Evolutionary conservation across 108 stramenopile species (phyloP).

Genomic region (Skeletonema menzelii): DNA sequence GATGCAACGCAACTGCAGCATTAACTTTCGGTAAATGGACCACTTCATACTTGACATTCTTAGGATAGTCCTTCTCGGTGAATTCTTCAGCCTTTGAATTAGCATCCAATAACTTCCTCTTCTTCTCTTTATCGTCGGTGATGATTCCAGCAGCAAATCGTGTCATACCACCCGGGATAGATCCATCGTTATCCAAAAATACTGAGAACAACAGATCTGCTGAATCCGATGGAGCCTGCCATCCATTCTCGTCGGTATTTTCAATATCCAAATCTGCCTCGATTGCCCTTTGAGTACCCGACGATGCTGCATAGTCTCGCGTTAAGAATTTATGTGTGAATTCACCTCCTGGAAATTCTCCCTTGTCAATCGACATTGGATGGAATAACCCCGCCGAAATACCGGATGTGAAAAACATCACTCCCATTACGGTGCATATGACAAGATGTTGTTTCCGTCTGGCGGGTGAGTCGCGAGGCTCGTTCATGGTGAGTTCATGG

Average conservation of each 20-base stretch:
- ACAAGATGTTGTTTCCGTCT: conserved; percentile 56
- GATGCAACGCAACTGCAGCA: conserved; percentile 61
- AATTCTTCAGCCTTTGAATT: conserved; percentile 29
- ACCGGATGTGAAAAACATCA: conserved; percentile 39
- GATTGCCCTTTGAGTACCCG: conserved; percentile 28
- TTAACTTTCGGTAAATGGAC: conserved; percentile 57
- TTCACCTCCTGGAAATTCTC: conserved; percentile 64
- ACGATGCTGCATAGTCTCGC: conserved; percentile 68
- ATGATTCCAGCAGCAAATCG: conserved; percentile 70
- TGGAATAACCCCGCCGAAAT: conserved; percentile 56
- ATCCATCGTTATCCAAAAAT: conserved; percentile 58
- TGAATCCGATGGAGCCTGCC: conserved; percentile 18
- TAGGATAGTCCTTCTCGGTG: conserved; percentile 1
- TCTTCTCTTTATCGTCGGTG: conserved; percentile 15
- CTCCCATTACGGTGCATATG: conserved; percentile 54
- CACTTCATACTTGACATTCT: conserved; percentile 32
- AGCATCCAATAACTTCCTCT: conserved; percentile 36
- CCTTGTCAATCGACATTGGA: conserved; percentile 35
- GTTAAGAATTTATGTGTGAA: conserved; percentile 65
- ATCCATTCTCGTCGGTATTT: background rate
- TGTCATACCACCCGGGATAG: conserved; percentile 47
- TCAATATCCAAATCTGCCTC: conserved; percentile 37
- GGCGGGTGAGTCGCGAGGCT: conserved; percentile 54
- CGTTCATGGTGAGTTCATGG: conserved; percentile 75
- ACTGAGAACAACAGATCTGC: conserved; percentile 65